Conservation (phyloP, 441 rosid genomes). For the Jatropha podagrica region DNA sequence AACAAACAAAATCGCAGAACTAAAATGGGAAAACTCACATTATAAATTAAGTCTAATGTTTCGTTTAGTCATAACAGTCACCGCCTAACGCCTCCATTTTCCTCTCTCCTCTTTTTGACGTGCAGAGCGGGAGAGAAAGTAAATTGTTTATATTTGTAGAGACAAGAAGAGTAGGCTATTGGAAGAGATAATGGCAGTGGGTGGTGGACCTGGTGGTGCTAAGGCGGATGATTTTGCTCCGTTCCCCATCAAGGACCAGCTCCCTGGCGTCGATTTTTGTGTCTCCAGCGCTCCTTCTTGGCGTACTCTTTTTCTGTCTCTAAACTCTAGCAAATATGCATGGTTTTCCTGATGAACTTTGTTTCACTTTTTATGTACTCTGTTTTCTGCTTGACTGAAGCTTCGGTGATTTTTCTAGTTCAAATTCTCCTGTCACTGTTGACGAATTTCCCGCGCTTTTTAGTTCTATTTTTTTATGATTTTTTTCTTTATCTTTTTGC, state of each 20-base stretch:
- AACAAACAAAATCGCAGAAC: not conserved
- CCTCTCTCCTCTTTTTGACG: not conserved
- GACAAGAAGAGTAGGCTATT: too few species aligned
- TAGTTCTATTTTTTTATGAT: not conserved
- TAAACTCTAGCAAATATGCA: not conserved
- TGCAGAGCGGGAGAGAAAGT: too few species aligned
- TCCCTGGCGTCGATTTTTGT: constrained; percentile 76
- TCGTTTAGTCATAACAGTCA: constrained; percentile 20
- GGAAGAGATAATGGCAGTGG: constrained; percentile 21
- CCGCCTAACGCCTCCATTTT: constrained; percentile 20
- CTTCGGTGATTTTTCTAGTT: not conserved
- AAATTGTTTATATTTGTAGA: too few species aligned
- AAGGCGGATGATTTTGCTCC: constrained; percentile 67
- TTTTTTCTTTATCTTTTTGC: not conserved
- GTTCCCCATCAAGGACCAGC: constrained; percentile 77
- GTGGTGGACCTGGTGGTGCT: constrained; percentile 22
- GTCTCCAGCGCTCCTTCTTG: constrained; percentile 75
- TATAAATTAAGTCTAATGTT: not conserved
- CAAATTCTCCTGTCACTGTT: not conserved
- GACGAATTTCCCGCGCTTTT: constrained; percentile 6
- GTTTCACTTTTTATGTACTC: not conserved
- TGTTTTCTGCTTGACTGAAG: not conserved
- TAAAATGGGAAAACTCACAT: not conserved
- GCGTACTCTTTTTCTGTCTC: constrained; percentile 40
- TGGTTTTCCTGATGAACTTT: not conserved